Percentiles rank a stretch among this genome's conserved stretches.
Conservation (phyloP, 202 grass and related monocot genomes). For the Digitaria exilis region DNA sequence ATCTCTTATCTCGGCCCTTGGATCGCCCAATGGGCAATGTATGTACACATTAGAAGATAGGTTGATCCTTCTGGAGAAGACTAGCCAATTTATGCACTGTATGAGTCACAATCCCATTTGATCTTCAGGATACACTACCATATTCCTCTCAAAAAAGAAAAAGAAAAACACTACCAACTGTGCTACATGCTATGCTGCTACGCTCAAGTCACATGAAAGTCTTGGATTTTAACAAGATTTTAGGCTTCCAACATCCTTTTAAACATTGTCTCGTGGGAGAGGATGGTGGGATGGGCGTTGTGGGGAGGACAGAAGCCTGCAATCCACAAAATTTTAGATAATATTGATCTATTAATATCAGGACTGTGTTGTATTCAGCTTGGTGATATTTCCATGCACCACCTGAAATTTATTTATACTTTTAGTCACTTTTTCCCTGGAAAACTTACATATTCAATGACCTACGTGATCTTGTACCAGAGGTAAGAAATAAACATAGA, state of each 20-base stretch:
- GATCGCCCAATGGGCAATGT: background rate
- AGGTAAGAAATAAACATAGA: background rate
- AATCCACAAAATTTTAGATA: background rate
- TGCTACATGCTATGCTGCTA: background rate
- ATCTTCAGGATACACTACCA: background rate
- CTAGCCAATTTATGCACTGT: background rate
- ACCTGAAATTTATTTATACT: background rate
- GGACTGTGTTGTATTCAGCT: background rate
- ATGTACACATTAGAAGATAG: background rate
- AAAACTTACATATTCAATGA: background rate
- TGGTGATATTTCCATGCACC: background rate
- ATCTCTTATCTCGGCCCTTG: background rate
- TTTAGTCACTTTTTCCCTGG: background rate
- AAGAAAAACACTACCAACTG: background rate
- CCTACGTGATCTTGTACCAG: background rate
- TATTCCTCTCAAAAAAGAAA: background rate
- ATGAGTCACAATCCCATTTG: background rate
- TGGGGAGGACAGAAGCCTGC: background rate
- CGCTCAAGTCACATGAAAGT: too few relatives aligned
- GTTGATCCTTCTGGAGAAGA: slow-evolving; percentile 33
- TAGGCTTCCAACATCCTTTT: background rate
- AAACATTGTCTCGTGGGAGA: background rate
- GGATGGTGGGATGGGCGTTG: too few relatives aligned
- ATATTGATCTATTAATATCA: background rate
- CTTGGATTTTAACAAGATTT: background rate